Evolutionary conservation across 495 filamentous ascomycete species (phyloP).

Genomic region (Penicillium desertorum): DNA sequence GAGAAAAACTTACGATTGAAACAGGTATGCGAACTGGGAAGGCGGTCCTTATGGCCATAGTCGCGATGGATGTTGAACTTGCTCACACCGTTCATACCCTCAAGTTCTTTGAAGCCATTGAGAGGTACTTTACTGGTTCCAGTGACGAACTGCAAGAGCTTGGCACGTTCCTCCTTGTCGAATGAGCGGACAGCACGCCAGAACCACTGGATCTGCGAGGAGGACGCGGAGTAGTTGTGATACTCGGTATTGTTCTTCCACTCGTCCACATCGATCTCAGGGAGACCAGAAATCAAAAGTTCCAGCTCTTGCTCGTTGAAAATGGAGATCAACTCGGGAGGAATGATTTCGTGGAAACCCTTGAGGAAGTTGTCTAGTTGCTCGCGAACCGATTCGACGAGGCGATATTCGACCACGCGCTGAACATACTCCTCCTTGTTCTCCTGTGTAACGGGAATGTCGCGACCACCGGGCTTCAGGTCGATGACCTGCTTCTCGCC

Average conservation of each 20-base stretch:
- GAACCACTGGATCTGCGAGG: conserved; percentile 99
- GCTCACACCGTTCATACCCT: conserved; percentile 98
- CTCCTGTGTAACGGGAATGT: conserved; percentile 92
- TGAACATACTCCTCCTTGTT: conserved; percentile 99
- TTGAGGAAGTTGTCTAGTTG: conserved; percentile 95
- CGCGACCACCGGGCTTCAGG: conserved; percentile 80
- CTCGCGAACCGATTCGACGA: conserved; percentile 85
- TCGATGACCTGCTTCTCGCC: conserved; percentile 85
- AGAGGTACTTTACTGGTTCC: conserved; percentile 98
- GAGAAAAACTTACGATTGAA: conserved; percentile 86
- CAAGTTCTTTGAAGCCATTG: conserved; percentile 98
- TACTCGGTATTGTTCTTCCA: conserved; percentile 99
- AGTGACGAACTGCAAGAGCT: conserved; percentile 96
- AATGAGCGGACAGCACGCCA: conserved; percentile 98
- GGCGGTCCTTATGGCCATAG: conserved; percentile 94
- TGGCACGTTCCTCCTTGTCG: conserved; percentile 98
- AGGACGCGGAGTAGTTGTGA: conserved; percentile 93
- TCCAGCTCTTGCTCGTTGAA: conserved; percentile 99
- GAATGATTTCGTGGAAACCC: conserved; percentile 98
- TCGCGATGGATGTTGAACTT: conserved; percentile 99
- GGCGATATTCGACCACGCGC: conserved; percentile 87
- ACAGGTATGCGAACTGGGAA: conserved; percentile 96
- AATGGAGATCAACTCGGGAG: conserved; percentile 89
- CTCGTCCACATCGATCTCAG: conserved; percentile 96
- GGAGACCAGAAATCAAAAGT: conserved; percentile 92